Evolutionary conservation across 106 monocot species (phyloP), one percentile per base, ranked within the genome.

Genomic region (Triglochin maritima): DNA sequence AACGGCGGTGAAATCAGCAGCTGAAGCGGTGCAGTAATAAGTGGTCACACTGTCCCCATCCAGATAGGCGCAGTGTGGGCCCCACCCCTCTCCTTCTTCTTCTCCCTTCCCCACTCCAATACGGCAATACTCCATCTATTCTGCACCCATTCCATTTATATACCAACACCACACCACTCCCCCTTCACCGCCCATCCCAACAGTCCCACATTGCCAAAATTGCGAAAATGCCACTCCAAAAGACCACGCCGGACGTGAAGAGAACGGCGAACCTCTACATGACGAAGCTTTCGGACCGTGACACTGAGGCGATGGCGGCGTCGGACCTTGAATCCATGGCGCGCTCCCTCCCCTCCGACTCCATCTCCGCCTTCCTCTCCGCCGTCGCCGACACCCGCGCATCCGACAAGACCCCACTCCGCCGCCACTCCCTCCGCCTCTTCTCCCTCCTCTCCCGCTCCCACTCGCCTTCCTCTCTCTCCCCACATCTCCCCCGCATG

Each of bases 311-410:
- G 16, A 90, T 90, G 80, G 90, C 90, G 3, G 81, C 76, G 29
- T 58, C 81, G 4, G 90, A 90, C 64, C 90, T 96, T n/a, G 95
- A 96, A 4, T 72, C 90, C 49, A 83, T 96, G 49, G 87, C 88
- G n/a, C 64, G 65, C 3, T 56, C 72, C 13, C 80, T 96, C 54
- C 57, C 79, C 11, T 13, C 77, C 9, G 85, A 83, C 42, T 47
- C 75, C 7, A 68, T 96, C 4, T 59, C 83, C 0, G 45, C 78
- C 1, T 96, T 96, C 75, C 17, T 96, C 69, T 85, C 90, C 49
- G 85, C 90, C 68, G 78, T 96, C 49, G 72, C 85, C 51, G 90
- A 85, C 76, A 65, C 87, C 14, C 83, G 85, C 6, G 50, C 90
- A 29, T 63, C 95, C 49, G 90, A 88, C 70, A 87, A 82, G 72